Evolutionary conservation across 1,284 basidiomycete species (phyloP), one percentile per base, ranked within the genome.

Genomic region (Tylopilus sp.): DNA sequence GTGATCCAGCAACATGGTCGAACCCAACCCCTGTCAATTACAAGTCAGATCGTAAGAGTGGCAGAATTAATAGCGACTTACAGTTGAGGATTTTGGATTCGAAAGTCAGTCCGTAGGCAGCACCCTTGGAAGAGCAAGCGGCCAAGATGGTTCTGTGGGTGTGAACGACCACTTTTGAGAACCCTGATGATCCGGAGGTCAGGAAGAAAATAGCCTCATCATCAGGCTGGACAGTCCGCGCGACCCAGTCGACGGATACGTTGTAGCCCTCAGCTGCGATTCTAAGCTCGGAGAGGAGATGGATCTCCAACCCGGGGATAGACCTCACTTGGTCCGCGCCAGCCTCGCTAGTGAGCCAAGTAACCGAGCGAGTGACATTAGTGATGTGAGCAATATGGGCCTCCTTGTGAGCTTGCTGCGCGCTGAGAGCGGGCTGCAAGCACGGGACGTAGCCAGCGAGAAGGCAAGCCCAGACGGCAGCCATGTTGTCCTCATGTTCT

Each of bases 1-100:
- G 53, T 5, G 71, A 72, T 15, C 70, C 71, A 9, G 71, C 71
- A n/a, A 73, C 72, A 42, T 73, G 71, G 41, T 73, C 72, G 26
- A 73, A 71, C n/a, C 69, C 69, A 5, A 74, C 71, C 72, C 69
- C 68, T 67, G 40, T 26, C 37, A n/a, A n/a, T n/a, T 22, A 17
- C 1, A 32, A 15, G 25, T 65, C 10, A 68, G 53, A 22, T 2
- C 1, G 13, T 25, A 17, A 5, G 7, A 8, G 4, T 10, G 0
- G 10, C 4, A 26, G 31, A 4, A 3, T 10, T 22, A 8, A 24
- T n/a, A n/a, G n/a, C n/a, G 17, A 59, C 66, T 50, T 9, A 72
- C 66, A 68, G 52, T 68, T 68, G 54, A 68, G 49, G 44, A 71
- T 48, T 17, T 52, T 71, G 9, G 68, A 63, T 20, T 58, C 36